Conservation (phyloP, 257 asterid species). For the Parsonsia alboflavescens region DNA sequence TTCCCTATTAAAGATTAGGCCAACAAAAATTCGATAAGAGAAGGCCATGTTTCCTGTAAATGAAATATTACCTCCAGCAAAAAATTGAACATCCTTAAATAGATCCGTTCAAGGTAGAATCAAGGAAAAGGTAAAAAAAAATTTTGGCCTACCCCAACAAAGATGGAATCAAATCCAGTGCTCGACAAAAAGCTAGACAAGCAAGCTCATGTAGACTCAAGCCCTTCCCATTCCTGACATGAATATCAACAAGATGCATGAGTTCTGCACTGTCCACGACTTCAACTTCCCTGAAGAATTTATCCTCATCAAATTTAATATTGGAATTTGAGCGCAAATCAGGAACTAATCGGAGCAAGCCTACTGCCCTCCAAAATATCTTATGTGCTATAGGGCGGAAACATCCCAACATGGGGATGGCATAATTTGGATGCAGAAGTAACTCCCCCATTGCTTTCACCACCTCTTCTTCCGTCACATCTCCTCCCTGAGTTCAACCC, state of each 20-base stretch:
- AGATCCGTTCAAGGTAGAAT: too few species aligned
- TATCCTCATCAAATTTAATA: constrained; percentile 40
- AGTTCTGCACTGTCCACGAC: constrained; percentile 30
- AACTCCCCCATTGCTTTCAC: constrained; percentile 58
- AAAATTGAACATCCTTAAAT: neutral
- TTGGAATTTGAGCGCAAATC: constrained; percentile 46
- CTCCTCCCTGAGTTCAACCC: constrained; percentile 44
- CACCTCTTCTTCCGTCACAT: constrained; percentile 62
- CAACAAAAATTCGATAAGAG: neutral
- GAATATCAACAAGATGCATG: constrained; percentile 43
- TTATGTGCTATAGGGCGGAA: constrained; percentile 62
- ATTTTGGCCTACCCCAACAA: constrained; percentile 49
- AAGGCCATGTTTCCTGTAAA: neutral
- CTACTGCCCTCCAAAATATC: constrained; percentile 50
- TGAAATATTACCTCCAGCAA: neutral
- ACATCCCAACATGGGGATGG: constrained; percentile 80
- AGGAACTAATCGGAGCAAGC: constrained; percentile 55
- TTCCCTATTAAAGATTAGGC: neutral
- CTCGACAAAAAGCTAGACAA: constrained; percentile 74
- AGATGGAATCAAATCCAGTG: constrained; percentile 63
- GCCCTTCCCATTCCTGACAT: constrained; percentile 49
- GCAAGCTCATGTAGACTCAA: constrained; percentile 83
- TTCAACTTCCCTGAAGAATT: constrained; percentile 44
- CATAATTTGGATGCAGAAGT: constrained; percentile 75
- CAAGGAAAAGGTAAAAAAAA: neutral